Conservation (phyloP, 768 basidiomycete species). For the Mycena sanguinolenta region DNA sequence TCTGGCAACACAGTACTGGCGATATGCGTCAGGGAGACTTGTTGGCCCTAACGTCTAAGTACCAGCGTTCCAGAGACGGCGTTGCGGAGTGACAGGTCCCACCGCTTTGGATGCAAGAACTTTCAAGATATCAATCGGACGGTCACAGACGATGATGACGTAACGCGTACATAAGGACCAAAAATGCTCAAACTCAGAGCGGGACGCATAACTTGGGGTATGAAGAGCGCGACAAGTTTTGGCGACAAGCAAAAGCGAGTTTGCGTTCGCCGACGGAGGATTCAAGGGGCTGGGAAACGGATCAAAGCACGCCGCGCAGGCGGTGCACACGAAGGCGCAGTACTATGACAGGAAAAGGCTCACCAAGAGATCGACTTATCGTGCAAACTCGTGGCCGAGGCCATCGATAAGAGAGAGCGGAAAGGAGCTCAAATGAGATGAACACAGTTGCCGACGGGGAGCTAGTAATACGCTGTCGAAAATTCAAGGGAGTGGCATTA, state of each 20-base stretch:
- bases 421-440: not conserved
- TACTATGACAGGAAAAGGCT: not conserved
- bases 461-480: not conserved
- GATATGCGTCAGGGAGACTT: no score
- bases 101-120: no score
- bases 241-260: not conserved
- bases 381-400: not conserved
- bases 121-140: not conserved
- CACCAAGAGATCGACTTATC: not conserved
- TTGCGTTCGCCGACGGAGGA: not conserved
- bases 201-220: not conserved
- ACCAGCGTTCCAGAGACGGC: not conserved
- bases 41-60: not conserved
- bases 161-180: not conserved
- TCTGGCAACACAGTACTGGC: no score
- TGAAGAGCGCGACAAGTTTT: not conserved
- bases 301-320: not conserved
- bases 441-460: not conserved
- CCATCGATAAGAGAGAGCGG: not conserved
- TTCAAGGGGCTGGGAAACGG: not conserved
- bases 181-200: not conserved
- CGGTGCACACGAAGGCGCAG: not conserved
- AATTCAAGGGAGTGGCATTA: not conserved
- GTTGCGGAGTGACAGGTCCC: not conserved
- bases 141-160: not conserved